These are phyloP conservation scores for Curvularia sp. DNA, from an alignment of 2,329 filamentous ascomycete species.

Conservation along the genomic window DNA sequence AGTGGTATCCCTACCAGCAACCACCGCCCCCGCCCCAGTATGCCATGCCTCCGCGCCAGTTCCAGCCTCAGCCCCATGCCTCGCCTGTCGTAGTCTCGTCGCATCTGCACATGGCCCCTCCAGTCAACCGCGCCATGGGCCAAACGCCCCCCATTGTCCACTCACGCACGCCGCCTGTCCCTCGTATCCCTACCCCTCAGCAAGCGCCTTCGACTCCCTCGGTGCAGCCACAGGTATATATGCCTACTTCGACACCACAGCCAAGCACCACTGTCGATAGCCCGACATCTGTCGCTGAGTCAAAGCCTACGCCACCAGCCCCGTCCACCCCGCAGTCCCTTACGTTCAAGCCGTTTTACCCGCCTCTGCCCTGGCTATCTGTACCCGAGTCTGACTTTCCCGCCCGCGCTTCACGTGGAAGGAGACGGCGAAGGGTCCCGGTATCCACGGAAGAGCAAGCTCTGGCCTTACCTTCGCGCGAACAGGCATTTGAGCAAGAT, in stretches of 20 bases:
- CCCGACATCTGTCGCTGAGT: slow-evolving; percentile 30
- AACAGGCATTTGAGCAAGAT: slow-evolving; percentile 37
- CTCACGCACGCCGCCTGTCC: slow-evolving; percentile 46
- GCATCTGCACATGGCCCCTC: slow-evolving; percentile 53
- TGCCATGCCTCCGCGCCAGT: slow-evolving; percentile 50
- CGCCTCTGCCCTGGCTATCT: slow-evolving; percentile 67
- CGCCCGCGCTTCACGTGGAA: slow-evolving; percentile 55
- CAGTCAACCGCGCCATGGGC: slow-evolving; percentile 49
- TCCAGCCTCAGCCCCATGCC: slow-evolving; percentile 49
- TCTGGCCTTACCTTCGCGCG: slow-evolving; percentile 62
- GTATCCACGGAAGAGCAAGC: slow-evolving; percentile 49
- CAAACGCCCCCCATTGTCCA: slow-evolving; percentile 50
- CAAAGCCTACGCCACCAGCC: slow-evolving; percentile 24
- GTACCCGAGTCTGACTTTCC: slow-evolving; percentile 63
- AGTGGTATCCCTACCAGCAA: slow-evolving; percentile 53
- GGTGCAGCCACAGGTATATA: slow-evolving; percentile 43
- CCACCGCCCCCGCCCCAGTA: slow-evolving; percentile 45
- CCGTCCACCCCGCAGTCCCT: slow-evolving; percentile 34
- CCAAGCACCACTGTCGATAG: slow-evolving; percentile 41
- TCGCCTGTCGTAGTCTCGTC: slow-evolving; percentile 58
- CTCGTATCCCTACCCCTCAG: slow-evolving; percentile 42
- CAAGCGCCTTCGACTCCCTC: slow-evolving; percentile 47
- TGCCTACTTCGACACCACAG: slow-evolving; percentile 45
- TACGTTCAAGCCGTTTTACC: slow-evolving; percentile 57
- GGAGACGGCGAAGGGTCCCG: slow-evolving; percentile 55